Base-by-base conservation (phyloP, 176 grass and related monocot species). In the Otatea glauca region DNA sequence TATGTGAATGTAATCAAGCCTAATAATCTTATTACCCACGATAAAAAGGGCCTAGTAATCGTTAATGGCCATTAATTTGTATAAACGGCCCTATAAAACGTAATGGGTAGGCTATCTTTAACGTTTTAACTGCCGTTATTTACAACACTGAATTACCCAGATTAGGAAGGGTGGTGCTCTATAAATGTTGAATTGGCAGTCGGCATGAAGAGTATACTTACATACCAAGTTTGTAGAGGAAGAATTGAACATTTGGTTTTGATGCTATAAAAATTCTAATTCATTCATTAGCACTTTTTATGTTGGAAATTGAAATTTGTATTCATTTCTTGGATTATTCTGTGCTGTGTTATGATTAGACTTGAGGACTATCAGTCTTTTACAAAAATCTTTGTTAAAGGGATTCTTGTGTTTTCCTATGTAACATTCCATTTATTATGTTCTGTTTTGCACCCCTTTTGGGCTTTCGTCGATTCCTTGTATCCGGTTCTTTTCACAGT, bases 301-400 rank as follows among this genome's bases (percentile, higher is more conserved):
- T 55, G 48, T 37, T 61, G 20, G 20, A 78, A 70, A 69, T 23
- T 85, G 21, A 5, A 60, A 3, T 77, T 78, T 61, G 18, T 8
- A 61, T 62, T 77, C 23, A 38, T 39, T 9, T 51, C 14, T 51
- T 71, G 54, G 35, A 63, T 63, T 86, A 25, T 85, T 70, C 7
- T 78, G 67, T 71, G 41, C 50, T 62, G 14, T 50, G 25, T 61
- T 86, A 8, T 9, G 20, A 60, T 61, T 45, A 45, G 16, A 32
- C 27, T n/a, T 78, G 24, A 68, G 35, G 11, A 39, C 25, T 56
- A 38, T 42, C 16, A 37, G 35, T 37, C 35, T 3, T 37, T 37
- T 37, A 37, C 3, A 37, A 37, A 37, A 37, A 37, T 37, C 2
- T 37, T 37, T 37, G 35, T 37, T 37, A 37, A 37, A 37, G 35